Percentiles rank a stretch among this genome's conserved stretches.
phyloP scores from a whole-genome alignment of 192 early-diverging fungal genomes.

The Radiomyces spectabilis region DNA sequence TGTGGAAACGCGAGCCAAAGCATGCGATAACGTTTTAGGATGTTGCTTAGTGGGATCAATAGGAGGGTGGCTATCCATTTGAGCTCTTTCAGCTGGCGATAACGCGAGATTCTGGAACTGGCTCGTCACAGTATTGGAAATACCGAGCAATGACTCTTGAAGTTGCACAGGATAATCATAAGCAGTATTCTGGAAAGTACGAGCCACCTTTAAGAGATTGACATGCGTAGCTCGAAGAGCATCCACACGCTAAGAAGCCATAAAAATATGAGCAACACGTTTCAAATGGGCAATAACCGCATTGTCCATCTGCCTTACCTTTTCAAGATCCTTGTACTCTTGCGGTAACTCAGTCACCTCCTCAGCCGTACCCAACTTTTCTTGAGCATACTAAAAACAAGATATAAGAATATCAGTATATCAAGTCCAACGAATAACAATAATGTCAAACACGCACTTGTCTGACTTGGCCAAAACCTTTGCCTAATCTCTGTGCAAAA shows the following conservation, averaged over 20 bases:
- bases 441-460: slow-evolving; percentile 29
- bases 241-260: slow-evolving; percentile 60
- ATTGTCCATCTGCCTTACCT: slow-evolving; percentile 41
- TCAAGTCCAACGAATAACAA: not conserved
- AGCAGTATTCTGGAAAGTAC: slow-evolving; percentile 62
- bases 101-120: slow-evolving; percentile 48
- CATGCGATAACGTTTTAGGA: slow-evolving; percentile 65
- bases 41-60: slow-evolving; percentile 26
- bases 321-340: slow-evolving; percentile 90
- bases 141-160: slow-evolving; percentile 63
- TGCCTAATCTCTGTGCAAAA: slow-evolving; percentile 41
- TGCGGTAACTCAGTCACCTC: slow-evolving; percentile 90
- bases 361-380: slow-evolving; percentile 70
- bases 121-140: slow-evolving; percentile 59
- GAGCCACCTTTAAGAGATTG: slow-evolving; percentile 65
- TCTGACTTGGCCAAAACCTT: slow-evolving; percentile 46
- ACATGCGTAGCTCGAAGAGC: slow-evolving; percentile 60
- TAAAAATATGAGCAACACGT: not conserved
- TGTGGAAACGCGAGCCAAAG: slow-evolving; percentile 61
- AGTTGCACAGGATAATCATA: slow-evolving; percentile 71
- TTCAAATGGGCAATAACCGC: not conserved
- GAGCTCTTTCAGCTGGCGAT: slow-evolving; percentile 41
- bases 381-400: slow-evolving; percentile 71
- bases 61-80: slow-evolving; percentile 21
- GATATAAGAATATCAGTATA: slow-evolving; percentile 4